Conservation (phyloP, 352 stramenopile genomes). For the Phytophthora pisi region DNA sequence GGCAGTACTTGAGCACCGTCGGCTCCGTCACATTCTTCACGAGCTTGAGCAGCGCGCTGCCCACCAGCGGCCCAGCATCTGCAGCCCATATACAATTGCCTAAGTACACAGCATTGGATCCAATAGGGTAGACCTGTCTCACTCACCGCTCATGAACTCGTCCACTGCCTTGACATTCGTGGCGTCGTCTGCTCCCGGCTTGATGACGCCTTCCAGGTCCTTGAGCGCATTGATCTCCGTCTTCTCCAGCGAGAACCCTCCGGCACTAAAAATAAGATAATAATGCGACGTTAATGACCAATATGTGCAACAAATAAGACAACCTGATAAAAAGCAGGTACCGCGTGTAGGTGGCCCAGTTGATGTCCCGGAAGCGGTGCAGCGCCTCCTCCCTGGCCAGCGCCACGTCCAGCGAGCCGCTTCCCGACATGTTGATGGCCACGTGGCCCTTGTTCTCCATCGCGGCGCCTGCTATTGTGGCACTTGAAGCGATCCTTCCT, state of each 20-base stretch:
- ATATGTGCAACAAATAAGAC: not conserved
- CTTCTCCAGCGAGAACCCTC: conserved; percentile 86
- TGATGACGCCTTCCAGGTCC: conserved; percentile 80
- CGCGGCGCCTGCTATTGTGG: not conserved
- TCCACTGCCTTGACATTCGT: conserved; percentile 72
- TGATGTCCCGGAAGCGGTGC: conserved; percentile 89
- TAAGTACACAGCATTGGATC: not conserved
- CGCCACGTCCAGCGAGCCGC: conserved; percentile 69
- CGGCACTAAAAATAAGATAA: conserved; percentile 42
- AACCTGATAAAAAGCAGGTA: conserved; percentile 17
- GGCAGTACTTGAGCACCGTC: conserved; percentile 86
- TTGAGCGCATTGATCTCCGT: conserved; percentile 86
- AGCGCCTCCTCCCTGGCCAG: conserved; percentile 83
- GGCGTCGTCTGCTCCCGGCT: conserved; percentile 61
- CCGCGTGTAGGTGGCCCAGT: conserved; percentile 90
- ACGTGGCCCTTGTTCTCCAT: conserved; percentile 76
- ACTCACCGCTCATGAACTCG: conserved; percentile 65
- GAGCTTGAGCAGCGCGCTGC: conserved; percentile 76
- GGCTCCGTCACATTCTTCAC: conserved; percentile 90
- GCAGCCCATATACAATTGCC: conserved; percentile 1
- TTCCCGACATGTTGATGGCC: conserved; percentile 68
- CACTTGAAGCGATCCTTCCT: conserved; percentile 42
- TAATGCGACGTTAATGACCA: no score
- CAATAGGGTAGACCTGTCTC: not conserved
- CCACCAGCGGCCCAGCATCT: conserved; percentile 72